Conservation (phyloP, 2,329 filamentous ascomycete genomes). For the Diaporthe sp. region DNA sequence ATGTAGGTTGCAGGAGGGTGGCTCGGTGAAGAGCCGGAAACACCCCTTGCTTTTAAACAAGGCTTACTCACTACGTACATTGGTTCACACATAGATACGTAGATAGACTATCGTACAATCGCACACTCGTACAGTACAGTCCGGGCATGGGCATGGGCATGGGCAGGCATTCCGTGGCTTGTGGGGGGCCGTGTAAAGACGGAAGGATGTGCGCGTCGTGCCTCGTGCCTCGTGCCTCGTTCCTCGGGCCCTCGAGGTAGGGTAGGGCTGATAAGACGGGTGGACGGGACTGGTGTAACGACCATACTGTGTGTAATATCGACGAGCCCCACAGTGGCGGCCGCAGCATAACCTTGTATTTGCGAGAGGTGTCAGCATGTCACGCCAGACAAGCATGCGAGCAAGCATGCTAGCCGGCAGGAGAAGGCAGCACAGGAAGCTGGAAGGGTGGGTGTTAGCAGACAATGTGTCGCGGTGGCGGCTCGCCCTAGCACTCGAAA, state of each 20-base stretch:
- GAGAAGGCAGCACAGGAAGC: too few relatives aligned
- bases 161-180: background rate
- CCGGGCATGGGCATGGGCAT: background rate
- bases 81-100: background rate
- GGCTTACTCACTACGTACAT: conserved; percentile 5
- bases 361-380: background rate
- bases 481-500: conserved; percentile 25
- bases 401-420: background rate
- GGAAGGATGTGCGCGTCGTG: conserved; percentile 20
- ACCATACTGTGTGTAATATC: background rate
- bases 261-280: conserved; percentile 27
- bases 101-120: background rate
- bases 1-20: conserved; percentile 20
- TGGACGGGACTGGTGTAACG: conserved; percentile 17
- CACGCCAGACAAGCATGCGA: background rate
- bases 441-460: background rate
- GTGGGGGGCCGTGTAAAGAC: background rate
- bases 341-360: background rate
- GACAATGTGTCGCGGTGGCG: background rate
- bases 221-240: background rate
- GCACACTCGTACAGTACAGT: background rate
- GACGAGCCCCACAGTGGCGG: conserved; percentile 22
- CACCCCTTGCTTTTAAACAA: conserved; percentile 35
- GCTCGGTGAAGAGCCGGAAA: conserved; percentile 16
- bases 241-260: conserved; percentile 5